These are phyloP conservation scores for Apiotrichum sp. DNA, from an alignment of 1,284 basidiomycete species.

Conservation along the genomic window DNA sequence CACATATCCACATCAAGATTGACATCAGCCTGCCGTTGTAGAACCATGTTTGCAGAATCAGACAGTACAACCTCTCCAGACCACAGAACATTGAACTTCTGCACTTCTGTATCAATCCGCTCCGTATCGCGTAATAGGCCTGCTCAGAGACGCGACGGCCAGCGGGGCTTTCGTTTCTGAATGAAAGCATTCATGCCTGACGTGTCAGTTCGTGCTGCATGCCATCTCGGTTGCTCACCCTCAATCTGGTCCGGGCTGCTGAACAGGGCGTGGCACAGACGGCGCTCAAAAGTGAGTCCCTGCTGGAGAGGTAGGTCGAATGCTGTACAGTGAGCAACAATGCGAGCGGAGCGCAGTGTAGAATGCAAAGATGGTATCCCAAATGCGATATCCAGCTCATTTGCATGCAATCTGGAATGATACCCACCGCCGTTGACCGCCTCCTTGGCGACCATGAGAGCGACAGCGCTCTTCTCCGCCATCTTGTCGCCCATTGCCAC, in stretches of 20 bases:
- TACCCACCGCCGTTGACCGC: slow-evolving; percentile 78
- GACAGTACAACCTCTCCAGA: too few species aligned
- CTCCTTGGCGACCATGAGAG: slow-evolving; percentile 88
- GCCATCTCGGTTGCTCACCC: slow-evolving; percentile 51
- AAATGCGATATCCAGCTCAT: slow-evolving; percentile 9
- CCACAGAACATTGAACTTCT: too few species aligned
- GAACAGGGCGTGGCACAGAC: slow-evolving; percentile 86
- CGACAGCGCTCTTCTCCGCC: slow-evolving; percentile 73
- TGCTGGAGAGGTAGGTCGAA: slow-evolving; percentile 75
- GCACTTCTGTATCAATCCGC: too few species aligned
- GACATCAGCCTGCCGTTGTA: too few species aligned
- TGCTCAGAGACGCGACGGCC: slow-evolving; percentile 36
- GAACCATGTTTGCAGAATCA: too few species aligned
- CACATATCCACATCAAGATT: too few species aligned
- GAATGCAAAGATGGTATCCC: too few species aligned
- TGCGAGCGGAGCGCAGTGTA: too few species aligned
- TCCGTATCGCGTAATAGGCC: too few species aligned
- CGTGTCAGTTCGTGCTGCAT: background rate
- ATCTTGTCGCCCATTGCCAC: slow-evolving; percentile 73
- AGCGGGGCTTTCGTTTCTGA: slow-evolving; percentile 84
- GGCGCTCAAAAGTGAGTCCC: slow-evolving; percentile 78
- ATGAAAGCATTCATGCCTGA: slow-evolving; percentile 83
- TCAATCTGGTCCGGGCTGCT: slow-evolving; percentile 96
- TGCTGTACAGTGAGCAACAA: slow-evolving; percentile 51
- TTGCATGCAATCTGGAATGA: background rate